Percentiles rank a stretch among this genome's conserved stretches.
Evolutionary conservation across 2,329 filamentous ascomycete genomes (phyloP).

Genomic region (Pezicula carpinea): DNA sequence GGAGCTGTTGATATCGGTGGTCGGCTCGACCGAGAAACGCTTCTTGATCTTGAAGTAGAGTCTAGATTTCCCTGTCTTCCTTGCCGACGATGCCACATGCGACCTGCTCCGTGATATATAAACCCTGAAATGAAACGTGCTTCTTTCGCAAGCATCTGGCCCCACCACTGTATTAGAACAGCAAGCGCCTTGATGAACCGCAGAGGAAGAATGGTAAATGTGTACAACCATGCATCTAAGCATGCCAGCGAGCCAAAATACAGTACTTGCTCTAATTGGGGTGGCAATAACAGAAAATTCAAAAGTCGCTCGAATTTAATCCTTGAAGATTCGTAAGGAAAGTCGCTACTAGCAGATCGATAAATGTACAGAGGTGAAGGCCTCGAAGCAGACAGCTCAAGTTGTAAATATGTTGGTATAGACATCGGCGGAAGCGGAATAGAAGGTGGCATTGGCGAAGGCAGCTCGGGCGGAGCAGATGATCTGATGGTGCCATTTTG

Average conservation of each 20-base stretch:
- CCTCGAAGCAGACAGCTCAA: slow-evolving; percentile 57
- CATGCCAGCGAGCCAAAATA: slow-evolving; percentile 88
- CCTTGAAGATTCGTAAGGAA: slow-evolving; percentile 85
- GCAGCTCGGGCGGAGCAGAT: slow-evolving; percentile 12
- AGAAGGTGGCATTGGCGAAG: slow-evolving; percentile 40
- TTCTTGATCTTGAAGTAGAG: slow-evolving; percentile 20
- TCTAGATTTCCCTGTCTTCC: slow-evolving; percentile 41
- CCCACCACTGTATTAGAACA: slow-evolving; percentile 77
- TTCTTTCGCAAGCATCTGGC: slow-evolving; percentile 66
- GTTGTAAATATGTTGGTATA: slow-evolving; percentile 58
- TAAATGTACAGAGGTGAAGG: slow-evolving; percentile 64
- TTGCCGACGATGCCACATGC: slow-evolving; percentile 62
- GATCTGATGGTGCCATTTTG: slow-evolving; percentile 6
- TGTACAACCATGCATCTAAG: slow-evolving; percentile 93
- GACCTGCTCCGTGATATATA: slow-evolving; percentile 73
- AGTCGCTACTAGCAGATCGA: slow-evolving; percentile 49
- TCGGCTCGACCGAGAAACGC: slow-evolving; percentile 20
- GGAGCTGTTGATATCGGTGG: slow-evolving; percentile 19
- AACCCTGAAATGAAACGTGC: slow-evolving; percentile 66
- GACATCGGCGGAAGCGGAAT: slow-evolving; percentile 65
- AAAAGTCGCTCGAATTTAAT: slow-evolving; percentile 88
- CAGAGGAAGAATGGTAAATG: slow-evolving; percentile 89
- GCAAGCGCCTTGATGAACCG: slow-evolving; percentile 78
- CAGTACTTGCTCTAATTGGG: slow-evolving; percentile 77
- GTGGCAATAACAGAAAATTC: slow-evolving; percentile 81